A percentile compares a stretch with the other conserved stretches of the same genome.
Conservation (phyloP, 306 rosid genomes). For the Senna siamea region DNA sequence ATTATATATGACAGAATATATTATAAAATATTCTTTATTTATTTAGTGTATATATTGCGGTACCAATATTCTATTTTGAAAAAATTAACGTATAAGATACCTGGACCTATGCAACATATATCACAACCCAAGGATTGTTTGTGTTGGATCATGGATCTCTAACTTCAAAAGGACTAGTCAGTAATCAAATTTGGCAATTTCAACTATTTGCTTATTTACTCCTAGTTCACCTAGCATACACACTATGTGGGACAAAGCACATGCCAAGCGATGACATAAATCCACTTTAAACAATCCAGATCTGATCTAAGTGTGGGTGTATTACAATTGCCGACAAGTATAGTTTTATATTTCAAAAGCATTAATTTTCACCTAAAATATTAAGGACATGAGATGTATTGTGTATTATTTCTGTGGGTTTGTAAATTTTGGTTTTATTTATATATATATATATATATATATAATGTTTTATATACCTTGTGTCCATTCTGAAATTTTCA, state of each 20-base stretch:
- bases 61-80: too few species aligned
- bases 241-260: neutral
- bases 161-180: neutral
- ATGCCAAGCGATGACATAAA: neutral
- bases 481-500: slow-evolving; percentile 6
- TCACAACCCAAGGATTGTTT: neutral
- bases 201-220: neutral
- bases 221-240: too few species aligned
- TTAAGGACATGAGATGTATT: neutral
- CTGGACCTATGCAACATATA: too few species aligned
- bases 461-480: too few species aligned
- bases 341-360: slow-evolving; percentile 4
- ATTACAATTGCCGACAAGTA: neutral
- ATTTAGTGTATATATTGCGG: too few species aligned
- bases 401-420: neutral
- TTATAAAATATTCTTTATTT: too few species aligned
- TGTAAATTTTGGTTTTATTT: neutral
- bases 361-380: neutral
- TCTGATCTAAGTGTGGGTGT: neutral
- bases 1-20: too few species aligned
- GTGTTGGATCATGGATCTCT: neutral
- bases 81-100: too few species aligned
- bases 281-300: neutral
- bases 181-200: neutral
- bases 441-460: neutral